These are phyloP conservation scores for Zymoseptoria tritici DNA, from an alignment of 2,329 filamentous ascomycete genomes.

Conservation along the genomic window DNA sequence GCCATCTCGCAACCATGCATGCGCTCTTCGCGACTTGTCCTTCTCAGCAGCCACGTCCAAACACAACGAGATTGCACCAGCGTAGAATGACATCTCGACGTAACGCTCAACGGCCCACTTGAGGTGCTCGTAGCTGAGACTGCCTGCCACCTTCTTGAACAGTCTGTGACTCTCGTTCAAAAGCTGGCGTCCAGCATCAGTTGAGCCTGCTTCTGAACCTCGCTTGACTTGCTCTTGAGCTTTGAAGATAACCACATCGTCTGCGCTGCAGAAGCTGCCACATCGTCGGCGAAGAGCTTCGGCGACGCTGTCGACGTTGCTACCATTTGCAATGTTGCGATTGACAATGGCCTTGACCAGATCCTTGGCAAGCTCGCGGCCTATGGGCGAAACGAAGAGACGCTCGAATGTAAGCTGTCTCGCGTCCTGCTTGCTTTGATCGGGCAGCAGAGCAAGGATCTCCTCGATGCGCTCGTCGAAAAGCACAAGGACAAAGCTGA, in stretches of 20 bases:
- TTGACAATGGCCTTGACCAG: constrained; percentile 97
- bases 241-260: constrained; percentile 97
- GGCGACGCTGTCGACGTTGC: constrained; percentile 94
- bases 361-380: constrained; percentile 85
- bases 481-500: constrained; percentile 88
- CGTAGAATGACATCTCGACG: constrained; percentile 76
- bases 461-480: constrained; percentile 91
- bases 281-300: constrained; percentile 88
- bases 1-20: constrained; percentile 82
- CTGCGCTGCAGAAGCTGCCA: constrained; percentile 93
- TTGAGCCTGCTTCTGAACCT: constrained; percentile 67
- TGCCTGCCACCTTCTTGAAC: constrained; percentile 82
- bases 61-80: constrained; percentile 78
- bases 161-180: constrained; percentile 83
- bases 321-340: constrained; percentile 91
- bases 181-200: constrained; percentile 67
- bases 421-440: constrained; percentile 60
- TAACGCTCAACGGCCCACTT: constrained; percentile 73
- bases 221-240: constrained; percentile 91
- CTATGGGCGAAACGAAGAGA: constrained; percentile 70
- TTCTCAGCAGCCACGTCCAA: constrained; percentile 74
- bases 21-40: constrained; percentile 78
- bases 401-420: constrained; percentile 76
- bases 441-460: constrained; percentile 70
- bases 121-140: constrained; percentile 67